Base-by-base conservation (phyloP, 1,284 basidiomycete species). In the Hortiboletus rubellus region DNA sequence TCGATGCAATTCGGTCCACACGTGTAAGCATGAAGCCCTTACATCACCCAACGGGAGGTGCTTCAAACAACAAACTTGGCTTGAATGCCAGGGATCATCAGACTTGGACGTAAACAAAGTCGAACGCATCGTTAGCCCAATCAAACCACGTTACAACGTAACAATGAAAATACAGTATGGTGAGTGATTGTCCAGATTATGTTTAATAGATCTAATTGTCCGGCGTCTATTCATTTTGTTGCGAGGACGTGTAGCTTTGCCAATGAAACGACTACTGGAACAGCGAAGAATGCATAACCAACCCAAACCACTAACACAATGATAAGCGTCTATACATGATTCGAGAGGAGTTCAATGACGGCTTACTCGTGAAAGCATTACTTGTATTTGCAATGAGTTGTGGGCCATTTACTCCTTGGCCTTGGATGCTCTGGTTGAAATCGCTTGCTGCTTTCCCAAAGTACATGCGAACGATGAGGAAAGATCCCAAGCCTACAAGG, bases 301-400 rank as follows among this genome's bases (percentile, higher is more conserved):
- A 90, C 83, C 83, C 86, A 91, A 43, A 85, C 78, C 87, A 91
- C 89, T 90, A 54, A 17, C 15, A 33, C 12, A 6, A 50, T 50
- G 30, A 59, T 43, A 33, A 68, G 40, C 18, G 24, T 40, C 30
- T 33, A 46, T 57, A 34, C 62, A 42, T 34, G 27, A 40, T 49
- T 24, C 22, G 3, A 49, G 30, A 47, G 31, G 31, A 31, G n/a
- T 22, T 33, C 44, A 37, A 40, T 43, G 41, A 34, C 7, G 11
- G 81, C 86, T 68, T 59, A 92, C 89, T 89, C 51, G 83, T 86
- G 64, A 91, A 92, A 10, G 82, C 89, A 64, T 90, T 91, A 61
- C 86, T 81, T 30, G 79, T 77, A n/a, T 74, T 70, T 37, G 90
- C 89, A 51, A 84, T 74, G 43, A 92, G 74, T 47, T 83, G 73